phyloP scores from a whole-genome alignment of 345 rosid species.

The Kernera saxatilis region DNA sequence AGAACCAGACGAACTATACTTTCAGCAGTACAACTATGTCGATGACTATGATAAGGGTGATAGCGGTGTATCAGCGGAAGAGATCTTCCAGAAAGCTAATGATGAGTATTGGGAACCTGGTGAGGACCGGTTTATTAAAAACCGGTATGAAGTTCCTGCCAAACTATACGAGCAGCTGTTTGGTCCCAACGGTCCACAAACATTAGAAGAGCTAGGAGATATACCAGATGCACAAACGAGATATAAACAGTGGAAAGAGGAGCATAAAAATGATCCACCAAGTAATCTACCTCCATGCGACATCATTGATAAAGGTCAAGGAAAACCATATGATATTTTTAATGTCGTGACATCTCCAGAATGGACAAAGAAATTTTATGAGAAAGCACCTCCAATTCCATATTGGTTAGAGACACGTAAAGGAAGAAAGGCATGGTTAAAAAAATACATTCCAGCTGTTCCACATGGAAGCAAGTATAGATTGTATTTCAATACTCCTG shows the following conservation, averaged over 20 bases:
- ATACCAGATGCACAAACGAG: constrained; percentile 80
- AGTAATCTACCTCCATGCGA: constrained; percentile 73
- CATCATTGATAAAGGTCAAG: constrained; percentile 73
- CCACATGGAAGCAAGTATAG: constrained; percentile 96
- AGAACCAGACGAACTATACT: constrained; percentile 80
- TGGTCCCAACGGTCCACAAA: constrained; percentile 93
- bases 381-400: constrained; percentile 67
- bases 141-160: constrained; percentile 80
- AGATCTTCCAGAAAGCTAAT: constrained; percentile 65
- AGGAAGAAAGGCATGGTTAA: constrained; percentile 91
- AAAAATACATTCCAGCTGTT: constrained; percentile 75
- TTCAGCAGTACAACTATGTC: constrained; percentile 85
- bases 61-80: constrained; percentile 65
- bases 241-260: constrained; percentile 66
- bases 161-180: constrained; percentile 83
- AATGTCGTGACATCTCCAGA: constrained; percentile 46
- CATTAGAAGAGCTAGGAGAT: constrained; percentile 70
- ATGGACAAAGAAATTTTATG: constrained; percentile 65
- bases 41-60: constrained; percentile 95
- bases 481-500: constrained; percentile 82
- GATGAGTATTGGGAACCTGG: constrained; percentile 99
- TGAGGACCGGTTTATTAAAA: constrained; percentile 70
- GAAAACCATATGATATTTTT: constrained; percentile 68
- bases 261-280: constrained; percentile 88
- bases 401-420: constrained; percentile 95